These are phyloP conservation scores for Corynespora cassiicola DNA, from an alignment of 2,329 filamentous ascomycete species.

Conservation along the genomic window DNA sequence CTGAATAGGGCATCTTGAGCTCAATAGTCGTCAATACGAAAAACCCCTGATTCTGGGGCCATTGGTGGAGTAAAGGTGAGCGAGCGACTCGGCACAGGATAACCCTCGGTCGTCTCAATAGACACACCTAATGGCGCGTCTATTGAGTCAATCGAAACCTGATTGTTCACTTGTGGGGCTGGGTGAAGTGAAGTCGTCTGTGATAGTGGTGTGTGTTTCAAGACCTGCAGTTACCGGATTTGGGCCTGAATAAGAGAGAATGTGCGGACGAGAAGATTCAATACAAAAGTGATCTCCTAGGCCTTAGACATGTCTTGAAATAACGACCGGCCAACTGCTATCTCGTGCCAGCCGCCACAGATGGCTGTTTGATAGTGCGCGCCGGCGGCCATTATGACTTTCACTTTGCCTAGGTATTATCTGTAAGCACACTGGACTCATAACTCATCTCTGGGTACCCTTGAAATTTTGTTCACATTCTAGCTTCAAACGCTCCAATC, in stretches of 20 bases:
- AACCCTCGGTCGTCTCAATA: neutral
- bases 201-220: slow-evolving; percentile 9
- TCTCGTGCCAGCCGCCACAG: too few relatives aligned
- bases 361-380: too few relatives aligned
- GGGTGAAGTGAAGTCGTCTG: too few relatives aligned
- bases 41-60: slow-evolving; percentile 9
- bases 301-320: slow-evolving; percentile 20
- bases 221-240: slow-evolving; percentile 29
- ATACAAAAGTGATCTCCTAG: slow-evolving; percentile 22
- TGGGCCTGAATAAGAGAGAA: slow-evolving; percentile 44
- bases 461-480: too few relatives aligned
- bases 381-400: too few relatives aligned
- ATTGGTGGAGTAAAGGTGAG: neutral
- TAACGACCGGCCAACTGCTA: too few relatives aligned
- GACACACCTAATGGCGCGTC: slow-evolving; percentile 7
- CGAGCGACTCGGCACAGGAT: neutral
- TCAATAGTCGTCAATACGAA: slow-evolving; percentile 18
- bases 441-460: too few relatives aligned
- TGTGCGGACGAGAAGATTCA: slow-evolving; percentile 15
- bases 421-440: too few relatives aligned
- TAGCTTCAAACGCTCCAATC: too few relatives aligned
- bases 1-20: slow-evolving; percentile 7
- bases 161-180: neutral
- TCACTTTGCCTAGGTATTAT: too few relatives aligned
- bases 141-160: slow-evolving; percentile 5